phyloP scores from a whole-genome alignment of 495 filamentous ascomycete genomes.

The Lasiosphaeria hispida region DNA sequence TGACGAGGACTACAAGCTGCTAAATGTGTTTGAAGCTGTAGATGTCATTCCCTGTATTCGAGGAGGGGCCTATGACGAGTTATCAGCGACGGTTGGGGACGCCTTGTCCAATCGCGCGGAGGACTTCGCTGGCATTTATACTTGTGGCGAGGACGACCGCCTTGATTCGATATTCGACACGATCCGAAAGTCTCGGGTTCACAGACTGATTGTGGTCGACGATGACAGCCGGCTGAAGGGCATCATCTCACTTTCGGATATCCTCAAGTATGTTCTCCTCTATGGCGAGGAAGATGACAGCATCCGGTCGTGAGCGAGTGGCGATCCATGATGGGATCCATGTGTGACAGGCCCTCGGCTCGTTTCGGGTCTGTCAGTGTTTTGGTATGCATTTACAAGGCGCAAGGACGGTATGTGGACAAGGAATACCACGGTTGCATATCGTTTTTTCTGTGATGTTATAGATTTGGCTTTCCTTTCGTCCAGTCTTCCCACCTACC shows the following conservation, averaged over 20 bases:
- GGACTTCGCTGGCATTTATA: slow-evolving; percentile 96
- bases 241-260: slow-evolving; percentile 91
- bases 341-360: slow-evolving; percentile 7
- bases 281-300: slow-evolving; percentile 70
- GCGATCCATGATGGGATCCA: neutral
- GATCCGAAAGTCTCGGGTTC: slow-evolving; percentile 89
- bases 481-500: neutral
- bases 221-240: slow-evolving; percentile 81
- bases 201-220: slow-evolving; percentile 89
- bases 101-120: slow-evolving; percentile 83
- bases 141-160: slow-evolving; percentile 85
- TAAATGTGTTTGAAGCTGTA: slow-evolving; percentile 97
- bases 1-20: slow-evolving; percentile 73
- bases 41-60: slow-evolving; percentile 97
- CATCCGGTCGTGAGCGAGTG: slow-evolving; percentile 25
- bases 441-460: slow-evolving; percentile 20
- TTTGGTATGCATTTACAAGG: slow-evolving; percentile 32
- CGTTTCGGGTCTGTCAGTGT: slow-evolving; percentile 4
- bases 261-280: slow-evolving; percentile 89
- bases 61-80: slow-evolving; percentile 86
- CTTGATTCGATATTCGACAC: slow-evolving; percentile 96
- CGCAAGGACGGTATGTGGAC: slow-evolving; percentile 27
- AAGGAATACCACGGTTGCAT: slow-evolving; percentile 34
- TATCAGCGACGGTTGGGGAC: slow-evolving; percentile 83
- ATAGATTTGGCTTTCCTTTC: slow-evolving; percentile 26